Evolutionary conservation across 768 basidiomycete genomes (phyloP), one percentile per base, ranked within the genome.

Genomic region (Tricholomella constricta): DNA sequence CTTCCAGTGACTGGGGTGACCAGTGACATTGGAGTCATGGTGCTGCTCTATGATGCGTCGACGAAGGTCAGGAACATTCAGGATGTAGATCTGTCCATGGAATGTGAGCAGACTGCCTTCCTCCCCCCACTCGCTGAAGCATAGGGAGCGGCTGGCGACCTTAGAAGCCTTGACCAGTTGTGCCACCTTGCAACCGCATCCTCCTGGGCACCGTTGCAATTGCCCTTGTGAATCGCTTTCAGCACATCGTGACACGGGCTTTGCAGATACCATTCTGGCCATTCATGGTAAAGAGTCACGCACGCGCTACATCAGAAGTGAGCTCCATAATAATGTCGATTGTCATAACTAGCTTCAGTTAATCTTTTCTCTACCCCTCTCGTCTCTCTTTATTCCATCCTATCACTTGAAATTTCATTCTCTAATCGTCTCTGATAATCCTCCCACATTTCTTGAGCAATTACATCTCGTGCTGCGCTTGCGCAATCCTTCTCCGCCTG

Each of bases 381-480:
- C 8, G 22, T n/a, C 27, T 14, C n/a, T 26, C 10, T 19, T 10
- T 32, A 29, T 38, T 25, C 38, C 2, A 8, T 9, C n/a, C 29
- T 11, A 50, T 50, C 20, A 29, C 29, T 17, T 32, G n/a, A n/a
- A n/a, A 10, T 20, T 23, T 50, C 22, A 19, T 4, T n/a, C 44
- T 29, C 44, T 32, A 27, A 31, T n/a, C 12, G 4, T 17, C 11
- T 27, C 23, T 53, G 51, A 45, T 57, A 52, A 19, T 53, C 56
- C 6, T 58, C 51, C 66, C 66, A 69, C 63, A 68, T 68, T 10
- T 11, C 50, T 35, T 54, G 10, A 9, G 64, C 65, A 57, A 69
- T 65, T 17, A 17, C 23, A 62, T 68, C 63, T 14, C 61, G 31
- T 29, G 9, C 15, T 37, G 27, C 27, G 31, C 41, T 47, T 52